Evolutionary conservation across 768 basidiomycete species (phyloP).

Genomic region (Mycena belliarum): DNA sequence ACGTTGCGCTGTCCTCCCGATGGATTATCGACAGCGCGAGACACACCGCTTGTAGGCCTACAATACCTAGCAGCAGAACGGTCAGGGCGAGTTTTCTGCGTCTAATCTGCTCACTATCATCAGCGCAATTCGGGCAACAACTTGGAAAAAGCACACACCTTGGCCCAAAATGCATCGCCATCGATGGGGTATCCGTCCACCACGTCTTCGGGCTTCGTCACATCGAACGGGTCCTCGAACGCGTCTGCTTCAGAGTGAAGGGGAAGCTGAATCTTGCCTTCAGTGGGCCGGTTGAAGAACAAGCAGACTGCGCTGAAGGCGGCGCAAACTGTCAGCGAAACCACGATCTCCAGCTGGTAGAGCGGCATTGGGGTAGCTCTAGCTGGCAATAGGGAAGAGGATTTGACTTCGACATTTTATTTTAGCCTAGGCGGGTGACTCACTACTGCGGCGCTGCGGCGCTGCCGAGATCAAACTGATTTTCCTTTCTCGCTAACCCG

Average conservation of each 20-base stretch:
- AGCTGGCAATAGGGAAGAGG: no score
- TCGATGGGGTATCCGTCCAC: slow-evolving; percentile 68
- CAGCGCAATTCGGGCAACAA: no score
- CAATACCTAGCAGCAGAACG: slow-evolving; percentile 43
- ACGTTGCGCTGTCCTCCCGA: slow-evolving; percentile 30
- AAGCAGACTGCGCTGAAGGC: slow-evolving; percentile 46
- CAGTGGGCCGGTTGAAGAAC: slow-evolving; percentile 39
- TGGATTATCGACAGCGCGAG: slow-evolving; percentile 55
- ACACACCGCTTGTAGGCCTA: slow-evolving; percentile 52
- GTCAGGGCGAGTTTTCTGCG: slow-evolving; percentile 56
- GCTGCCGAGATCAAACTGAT: no score
- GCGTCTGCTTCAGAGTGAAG: slow-evolving; percentile 27
- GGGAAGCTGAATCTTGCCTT: slow-evolving; percentile 56
- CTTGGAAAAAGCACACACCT: slow-evolving; percentile 36
- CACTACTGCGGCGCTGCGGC: no score
- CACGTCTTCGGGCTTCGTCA: slow-evolving; percentile 71
- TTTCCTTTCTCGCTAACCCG: no score
- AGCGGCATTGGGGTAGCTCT: no score
- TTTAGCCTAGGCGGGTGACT: no score
- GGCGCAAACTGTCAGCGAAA: slow-evolving; percentile 44
- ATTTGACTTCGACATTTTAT: no score
- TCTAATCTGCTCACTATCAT: slow-evolving; percentile 57
- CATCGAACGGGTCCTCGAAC: slow-evolving; percentile 61
- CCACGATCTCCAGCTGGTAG: slow-evolving; percentile 59
- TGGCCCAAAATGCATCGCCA: slow-evolving; percentile 59